Evolutionary conservation across 768 basidiomycete species (phyloP).

Genomic region (Chiua virens): DNA sequence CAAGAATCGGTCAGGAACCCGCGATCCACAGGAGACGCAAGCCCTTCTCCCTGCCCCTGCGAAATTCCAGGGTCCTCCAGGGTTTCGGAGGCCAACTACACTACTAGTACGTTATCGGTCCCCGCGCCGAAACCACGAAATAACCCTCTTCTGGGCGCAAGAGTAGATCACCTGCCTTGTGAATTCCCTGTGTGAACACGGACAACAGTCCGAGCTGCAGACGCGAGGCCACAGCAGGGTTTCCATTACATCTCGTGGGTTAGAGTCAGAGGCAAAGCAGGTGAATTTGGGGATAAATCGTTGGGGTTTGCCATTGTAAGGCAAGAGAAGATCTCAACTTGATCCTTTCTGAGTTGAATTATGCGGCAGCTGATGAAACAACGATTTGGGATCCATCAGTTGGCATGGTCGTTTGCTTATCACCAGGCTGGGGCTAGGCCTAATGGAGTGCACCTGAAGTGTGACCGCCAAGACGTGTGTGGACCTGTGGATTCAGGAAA

Average conservation of each 20-base stretch:
- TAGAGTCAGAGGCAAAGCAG: slow-evolving; percentile 3
- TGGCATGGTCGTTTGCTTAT: no score
- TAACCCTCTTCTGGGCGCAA: slow-evolving; percentile 6
- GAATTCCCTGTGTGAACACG: slow-evolving; percentile 6
- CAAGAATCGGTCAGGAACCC: slow-evolving; percentile 2
- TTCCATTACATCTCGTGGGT: slow-evolving; percentile 4
- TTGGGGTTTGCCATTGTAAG: neutral
- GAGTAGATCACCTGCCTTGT: slow-evolving; percentile 6
- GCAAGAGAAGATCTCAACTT: neutral
- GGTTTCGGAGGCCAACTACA: neutral
- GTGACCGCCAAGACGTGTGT: no score
- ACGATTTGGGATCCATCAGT: neutral
- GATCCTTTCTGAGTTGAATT: neutral
- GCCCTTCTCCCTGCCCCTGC: slow-evolving; percentile 1
- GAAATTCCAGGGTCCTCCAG: slow-evolving; percentile 10
- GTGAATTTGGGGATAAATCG: neutral
- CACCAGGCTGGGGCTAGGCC: no score
- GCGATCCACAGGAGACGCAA: neutral
- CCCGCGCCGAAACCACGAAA: slow-evolving; percentile 3
- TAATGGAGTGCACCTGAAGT: no score
- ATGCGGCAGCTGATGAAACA: neutral
- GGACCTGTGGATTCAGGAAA: no score
- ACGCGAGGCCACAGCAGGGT: neutral
- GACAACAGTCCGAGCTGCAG: neutral
- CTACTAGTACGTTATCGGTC: slow-evolving; percentile 11